Conservation (phyloP, 768 basidiomycete genomes). For the Lentinula detonsa region DNA sequence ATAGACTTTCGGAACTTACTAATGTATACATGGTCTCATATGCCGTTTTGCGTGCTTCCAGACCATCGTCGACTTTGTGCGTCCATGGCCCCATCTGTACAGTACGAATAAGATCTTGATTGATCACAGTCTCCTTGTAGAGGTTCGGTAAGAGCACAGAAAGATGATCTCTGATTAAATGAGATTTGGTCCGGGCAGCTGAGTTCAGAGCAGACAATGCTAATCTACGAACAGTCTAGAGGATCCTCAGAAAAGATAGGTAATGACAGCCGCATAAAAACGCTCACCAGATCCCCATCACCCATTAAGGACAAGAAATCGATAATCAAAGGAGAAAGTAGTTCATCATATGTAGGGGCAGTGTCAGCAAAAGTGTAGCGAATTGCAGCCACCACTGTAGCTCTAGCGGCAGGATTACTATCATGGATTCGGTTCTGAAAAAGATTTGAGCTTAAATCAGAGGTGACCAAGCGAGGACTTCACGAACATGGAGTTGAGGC, state of each 20-base stretch:
- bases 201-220: slow-evolving; percentile 91
- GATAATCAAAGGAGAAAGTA: slow-evolving; percentile 81
- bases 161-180: slow-evolving; percentile 85
- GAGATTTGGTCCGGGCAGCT: slow-evolving; percentile 90
- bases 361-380: slow-evolving; percentile 92
- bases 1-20: slow-evolving; percentile 36
- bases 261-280: background rate
- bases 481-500: slow-evolving; percentile 81
- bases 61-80: slow-evolving; percentile 93
- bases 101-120: slow-evolving; percentile 74
- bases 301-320: slow-evolving; percentile 89
- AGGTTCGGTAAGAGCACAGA: slow-evolving; percentile 69
- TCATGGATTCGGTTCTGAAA: slow-evolving; percentile 62
- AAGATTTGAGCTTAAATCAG: background rate
- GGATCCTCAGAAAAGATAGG: background rate
- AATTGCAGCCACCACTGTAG: slow-evolving; percentile 89
- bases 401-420: slow-evolving; percentile 63
- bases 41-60: slow-evolving; percentile 94
- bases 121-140: slow-evolving; percentile 81
- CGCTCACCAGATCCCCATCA: slow-evolving; percentile 78
- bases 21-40: slow-evolving; percentile 97
- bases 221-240: slow-evolving; percentile 82
- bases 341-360: slow-evolving; percentile 79
- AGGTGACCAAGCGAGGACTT: background rate
- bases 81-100: slow-evolving; percentile 98